Evolutionary conservation across 345 rosid genomes (phyloP), one percentile per base, ranked within the genome.

Genomic region (Rubroshorea leprosula): DNA sequence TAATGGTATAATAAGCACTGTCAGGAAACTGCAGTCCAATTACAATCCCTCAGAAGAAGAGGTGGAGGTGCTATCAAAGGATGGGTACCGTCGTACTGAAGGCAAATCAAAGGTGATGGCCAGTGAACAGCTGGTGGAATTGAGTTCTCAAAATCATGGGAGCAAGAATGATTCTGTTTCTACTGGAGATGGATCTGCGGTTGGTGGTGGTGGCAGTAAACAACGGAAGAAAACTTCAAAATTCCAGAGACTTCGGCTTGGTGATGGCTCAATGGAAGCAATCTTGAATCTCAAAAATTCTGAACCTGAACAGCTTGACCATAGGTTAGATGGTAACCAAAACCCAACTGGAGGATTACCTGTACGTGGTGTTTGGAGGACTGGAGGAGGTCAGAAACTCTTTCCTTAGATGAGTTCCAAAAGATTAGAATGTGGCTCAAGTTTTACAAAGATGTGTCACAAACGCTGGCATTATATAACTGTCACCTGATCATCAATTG

Each of bases 211-310:
- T 57, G 71, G 79, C 26, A 72, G 57, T 58, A 87, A 79, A 74
- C 92, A 77, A 24, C 70, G 76, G 55, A 93, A 89, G 80, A 93
- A 89, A 64, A 80, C 87, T 27, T 83, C 94, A 0, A 89, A 89
- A 74, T 85, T 89, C 65, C 89, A 72, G 21, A 78, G 91, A 50
- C 74, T 63, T 56, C 83, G 88, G 57, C 72, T 91, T 26, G 96
- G 94, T 49, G 98, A 85, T 68, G 86, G 84, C 49, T 85, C 91
- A 44, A 72, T 77, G 74, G 84, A 82, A 43, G 80, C 90, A n/a
- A 62, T 80, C 15, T 20, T 81, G 56, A 83, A 88, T 74, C 49
- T 60, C 0, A 73, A 64, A 6, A 81, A 71, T 27, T 63, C 74
- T n/a, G 81, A 78, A 62, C 73, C 66, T 0, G 79, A 70, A 24